These are phyloP conservation scores for Clavulina sp. DNA, from an alignment of 768 basidiomycete genomes.

Conservation along the genomic window DNA sequence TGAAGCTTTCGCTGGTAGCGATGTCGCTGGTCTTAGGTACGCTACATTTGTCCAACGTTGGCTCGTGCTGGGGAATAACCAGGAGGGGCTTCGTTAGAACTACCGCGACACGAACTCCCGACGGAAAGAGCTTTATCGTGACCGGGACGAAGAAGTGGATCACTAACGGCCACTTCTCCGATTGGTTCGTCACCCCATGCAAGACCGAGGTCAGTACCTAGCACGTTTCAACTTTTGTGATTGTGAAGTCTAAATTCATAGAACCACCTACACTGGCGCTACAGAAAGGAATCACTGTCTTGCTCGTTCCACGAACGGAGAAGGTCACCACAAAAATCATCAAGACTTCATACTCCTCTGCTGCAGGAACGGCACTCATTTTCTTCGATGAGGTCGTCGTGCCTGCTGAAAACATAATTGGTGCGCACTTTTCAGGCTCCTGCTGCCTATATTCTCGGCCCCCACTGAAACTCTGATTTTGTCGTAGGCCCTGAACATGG, in stretches of 20 bases:
- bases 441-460: background rate
- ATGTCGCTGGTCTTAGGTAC: conserved; percentile 50
- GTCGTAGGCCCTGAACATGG: conserved; percentile 45
- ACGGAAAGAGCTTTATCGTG: conserved; percentile 62
- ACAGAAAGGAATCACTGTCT: conserved; percentile 59
- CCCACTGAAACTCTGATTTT: background rate
- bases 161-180: conserved; percentile 46
- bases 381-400: conserved; percentile 75
- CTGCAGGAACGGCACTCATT: conserved; percentile 75
- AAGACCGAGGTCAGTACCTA: conserved; percentile 21
- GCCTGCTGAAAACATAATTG: conserved; percentile 75
- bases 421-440: conserved; percentile 16
- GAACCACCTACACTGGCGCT: no score
- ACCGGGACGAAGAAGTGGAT: conserved; percentile 89
- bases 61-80: conserved; percentile 10
- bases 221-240: background rate
- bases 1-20: conserved; percentile 75
- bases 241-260: no score
- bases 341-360: conserved; percentile 72
- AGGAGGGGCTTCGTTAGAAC: conserved; percentile 42
- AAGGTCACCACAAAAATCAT: conserved; percentile 73
- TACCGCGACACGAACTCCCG: conserved; percentile 57
- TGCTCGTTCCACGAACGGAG: conserved; percentile 66
- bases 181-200: conserved; percentile 55
- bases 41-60: conserved; percentile 10